Percentiles rank a stretch among this genome's conserved stretches.
Conservation (phyloP, 1,284 basidiomycete genomes). For the Neonothopanus nambi region DNA sequence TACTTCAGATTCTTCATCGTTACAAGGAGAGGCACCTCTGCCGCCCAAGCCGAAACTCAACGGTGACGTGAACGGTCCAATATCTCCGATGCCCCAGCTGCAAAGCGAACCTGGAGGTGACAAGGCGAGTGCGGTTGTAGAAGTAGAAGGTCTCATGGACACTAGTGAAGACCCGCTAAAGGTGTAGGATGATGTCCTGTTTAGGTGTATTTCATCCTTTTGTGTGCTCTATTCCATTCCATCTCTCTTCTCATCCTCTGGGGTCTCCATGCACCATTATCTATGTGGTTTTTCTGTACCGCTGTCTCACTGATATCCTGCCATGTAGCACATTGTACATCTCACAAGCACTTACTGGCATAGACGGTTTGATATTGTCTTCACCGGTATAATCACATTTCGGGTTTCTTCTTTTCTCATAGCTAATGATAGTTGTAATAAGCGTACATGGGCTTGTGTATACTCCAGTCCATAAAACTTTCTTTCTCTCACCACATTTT, state of each 20-base stretch:
- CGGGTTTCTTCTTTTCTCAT: background rate
- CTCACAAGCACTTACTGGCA: conserved; percentile 23
- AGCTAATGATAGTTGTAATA: too few species aligned
- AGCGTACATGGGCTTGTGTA: too few species aligned
- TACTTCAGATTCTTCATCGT: conserved; percentile 14
- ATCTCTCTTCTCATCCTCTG: conserved; percentile 4
- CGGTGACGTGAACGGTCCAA: conserved; percentile 19
- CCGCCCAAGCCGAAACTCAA: conserved; percentile 35
- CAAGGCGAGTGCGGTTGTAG: conserved; percentile 52
- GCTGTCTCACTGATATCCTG: conserved; percentile 25
- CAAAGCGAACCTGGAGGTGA: conserved; percentile 60
- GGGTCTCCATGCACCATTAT: conserved; percentile 2
- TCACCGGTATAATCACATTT: conserved; percentile 17
- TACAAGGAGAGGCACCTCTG: conserved; percentile 48
- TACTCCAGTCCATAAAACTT: too few species aligned
- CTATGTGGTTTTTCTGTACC: conserved; percentile 14
- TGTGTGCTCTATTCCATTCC: background rate
- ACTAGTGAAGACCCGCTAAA: conserved; percentile 70
- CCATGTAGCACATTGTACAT: conserved; percentile 28
- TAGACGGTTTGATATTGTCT: conserved; percentile 21
- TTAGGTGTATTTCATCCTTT: conserved; percentile 7
- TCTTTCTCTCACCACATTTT: conserved; percentile 22
- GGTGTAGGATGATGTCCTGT: conserved; percentile 21
- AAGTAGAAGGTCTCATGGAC: conserved; percentile 74
- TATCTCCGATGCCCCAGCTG: conserved; percentile 49